Evolutionary conservation across 805 yeast genomes (phyloP), one percentile per base, ranked within the genome.

Genomic region (Alloascoidea africana): DNA sequence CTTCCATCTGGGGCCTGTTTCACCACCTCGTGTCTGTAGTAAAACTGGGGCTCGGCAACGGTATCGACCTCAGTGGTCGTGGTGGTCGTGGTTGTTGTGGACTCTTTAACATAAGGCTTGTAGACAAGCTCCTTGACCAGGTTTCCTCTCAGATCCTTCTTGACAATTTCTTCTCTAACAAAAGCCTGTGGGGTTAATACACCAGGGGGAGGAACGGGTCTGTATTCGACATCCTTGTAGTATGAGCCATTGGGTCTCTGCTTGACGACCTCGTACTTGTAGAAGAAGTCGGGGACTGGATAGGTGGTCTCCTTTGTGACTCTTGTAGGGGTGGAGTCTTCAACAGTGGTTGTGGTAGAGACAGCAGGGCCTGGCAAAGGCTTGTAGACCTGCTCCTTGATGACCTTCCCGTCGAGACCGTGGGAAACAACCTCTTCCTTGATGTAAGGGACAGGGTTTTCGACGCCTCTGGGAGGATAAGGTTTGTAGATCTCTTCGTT

Each of bases 141-240:
- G 13, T 23, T 23, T 8, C 30, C 30, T 23, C 30, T 23, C 8
- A 8, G 8, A 23, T 23, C 30, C 8, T 8, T 23, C 30, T 23
- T 23, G n/a, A 23, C 30, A n/a, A 23, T 23, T 8, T 8, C 8
- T 8, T 23, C 30, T 23, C n/a, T 23, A 23, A 23, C 30, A 23
- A 8, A 23, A 8, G 8, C n/a, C n/a, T 8, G 30, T 8, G 30
- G 30, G n/a, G 8, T 23, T 8, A 23, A 8, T 23, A n/a, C 8
- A 23, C 30, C 30, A 23, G 30, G 13, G n/a, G 30, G 30, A n/a
- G 30, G 30, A n/a, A 23, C 8, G n/a, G 30, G 30, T 23, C n/a
- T 23, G n/a, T 23, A 23, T 8, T 8, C n/a, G 8, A 8, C 30
- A 8, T 23, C 30, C 30, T 23, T 23, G 30, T 8, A 23, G 30